Evolutionary conservation across 345 rosid genomes (phyloP).

Genomic region (Camelina neglecta): DNA sequence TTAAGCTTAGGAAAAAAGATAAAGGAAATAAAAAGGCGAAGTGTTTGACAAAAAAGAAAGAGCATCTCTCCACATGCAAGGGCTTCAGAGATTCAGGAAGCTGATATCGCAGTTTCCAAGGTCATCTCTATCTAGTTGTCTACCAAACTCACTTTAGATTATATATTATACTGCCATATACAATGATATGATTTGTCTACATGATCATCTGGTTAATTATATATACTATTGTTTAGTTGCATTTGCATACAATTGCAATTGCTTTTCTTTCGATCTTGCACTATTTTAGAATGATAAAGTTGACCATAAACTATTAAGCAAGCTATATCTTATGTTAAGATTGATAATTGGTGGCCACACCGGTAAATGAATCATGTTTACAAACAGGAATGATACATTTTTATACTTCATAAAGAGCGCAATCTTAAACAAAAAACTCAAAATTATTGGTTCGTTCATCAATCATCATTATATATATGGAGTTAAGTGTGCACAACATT

Average conservation of each 20-base stretch:
- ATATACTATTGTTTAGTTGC: background rate
- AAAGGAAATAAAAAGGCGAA: conserved; percentile 21
- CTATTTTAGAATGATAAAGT: conserved; percentile 7
- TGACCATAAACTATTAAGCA: conserved; percentile 8
- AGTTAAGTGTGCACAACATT: background rate
- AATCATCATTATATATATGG: background rate
- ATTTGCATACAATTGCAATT: background rate
- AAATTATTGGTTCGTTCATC: background rate
- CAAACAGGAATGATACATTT: background rate
- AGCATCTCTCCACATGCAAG: conserved; percentile 46
- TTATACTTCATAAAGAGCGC: background rate
- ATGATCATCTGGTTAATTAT: conserved; percentile 14
- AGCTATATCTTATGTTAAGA: conserved; percentile 22
- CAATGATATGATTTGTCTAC: background rate
- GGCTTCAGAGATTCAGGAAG: conserved; percentile 38
- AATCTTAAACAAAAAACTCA: conserved; percentile 15
- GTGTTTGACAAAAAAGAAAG: conserved; percentile 42
- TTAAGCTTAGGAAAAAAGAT: background rate
- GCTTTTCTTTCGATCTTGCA: conserved; percentile 1
- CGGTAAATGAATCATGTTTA: background rate
- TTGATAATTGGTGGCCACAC: conserved; percentile 21
- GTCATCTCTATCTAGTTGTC: conserved; percentile 37
- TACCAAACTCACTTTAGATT: conserved; percentile 30
- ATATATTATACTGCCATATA: background rate
- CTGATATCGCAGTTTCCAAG: conserved; percentile 40